Conservation (phyloP, 2,329 filamentous ascomycete species). For the Aureobasidium mangrovei region DNA sequence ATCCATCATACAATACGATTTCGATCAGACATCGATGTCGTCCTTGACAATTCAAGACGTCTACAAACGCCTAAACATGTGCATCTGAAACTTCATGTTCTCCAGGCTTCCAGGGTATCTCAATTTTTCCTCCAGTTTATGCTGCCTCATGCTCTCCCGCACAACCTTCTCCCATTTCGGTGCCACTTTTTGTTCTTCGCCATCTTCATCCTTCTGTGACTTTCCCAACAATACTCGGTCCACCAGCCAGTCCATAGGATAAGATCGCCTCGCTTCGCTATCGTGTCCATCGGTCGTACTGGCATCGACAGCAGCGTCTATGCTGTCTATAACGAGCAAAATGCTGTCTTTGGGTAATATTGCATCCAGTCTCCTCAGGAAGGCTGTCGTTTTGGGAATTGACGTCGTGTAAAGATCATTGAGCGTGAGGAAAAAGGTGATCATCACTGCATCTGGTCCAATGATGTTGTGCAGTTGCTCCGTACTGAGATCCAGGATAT, state of each 20-base stretch:
- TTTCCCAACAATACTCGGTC: background rate
- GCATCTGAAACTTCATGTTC: constrained; percentile 4
- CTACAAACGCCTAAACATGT: background rate
- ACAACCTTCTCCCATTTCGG: background rate
- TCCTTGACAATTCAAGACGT: too few relatives aligned
- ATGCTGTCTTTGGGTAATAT: background rate
- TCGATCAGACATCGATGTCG: too few relatives aligned
- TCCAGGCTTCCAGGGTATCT: constrained; percentile 4
- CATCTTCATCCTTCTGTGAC: background rate
- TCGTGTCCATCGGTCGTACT: background rate
- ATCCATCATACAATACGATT: too few relatives aligned
- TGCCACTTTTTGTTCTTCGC: background rate
- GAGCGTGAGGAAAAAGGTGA: background rate
- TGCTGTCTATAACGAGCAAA: background rate
- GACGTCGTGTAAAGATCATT: background rate
- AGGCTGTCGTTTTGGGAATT: constrained; percentile 3
- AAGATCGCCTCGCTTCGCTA: background rate
- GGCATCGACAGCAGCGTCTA: background rate
- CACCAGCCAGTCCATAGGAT: background rate
- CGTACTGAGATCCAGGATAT: background rate
- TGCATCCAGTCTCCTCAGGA: background rate
- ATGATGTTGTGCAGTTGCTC: background rate
- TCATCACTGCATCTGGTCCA: background rate
- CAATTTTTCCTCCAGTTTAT: constrained; percentile 5
- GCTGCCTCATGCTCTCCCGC: background rate